phyloP scores from a whole-genome alignment of 164 flowering plant genomes.

The Dillenia suffruticosa region DNA sequence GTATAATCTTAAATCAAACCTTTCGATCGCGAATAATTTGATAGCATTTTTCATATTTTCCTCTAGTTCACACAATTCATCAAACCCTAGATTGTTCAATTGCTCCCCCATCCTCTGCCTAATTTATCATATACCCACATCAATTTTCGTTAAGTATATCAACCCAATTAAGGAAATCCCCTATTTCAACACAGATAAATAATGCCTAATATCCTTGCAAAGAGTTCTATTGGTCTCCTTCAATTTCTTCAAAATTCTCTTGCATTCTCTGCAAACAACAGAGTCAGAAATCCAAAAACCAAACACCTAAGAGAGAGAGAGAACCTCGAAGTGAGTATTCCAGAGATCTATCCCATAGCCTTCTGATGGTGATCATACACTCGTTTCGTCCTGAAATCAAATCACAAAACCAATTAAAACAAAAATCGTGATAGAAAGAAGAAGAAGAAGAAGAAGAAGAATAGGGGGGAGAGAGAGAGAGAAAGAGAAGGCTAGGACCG shows the following conservation, averaged over 20 bases:
- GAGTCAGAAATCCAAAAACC: not conserved
- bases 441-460: not conserved
- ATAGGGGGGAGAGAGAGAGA: conserved; percentile 3
- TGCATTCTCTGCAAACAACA: conserved; percentile 24
- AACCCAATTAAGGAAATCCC: not conserved
- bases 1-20: conserved; percentile 19
- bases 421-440: not conserved
- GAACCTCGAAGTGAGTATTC: conserved; percentile 27
- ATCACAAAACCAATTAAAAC: not conserved
- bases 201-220: conserved; percentile 24
- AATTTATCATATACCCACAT: conserved; percentile 1
- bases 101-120: conserved; percentile 48
- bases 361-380: conserved; percentile 25
- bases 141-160: not conserved
- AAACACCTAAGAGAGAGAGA: not conserved
- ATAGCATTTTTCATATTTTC: conserved; percentile 34
- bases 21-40: conserved; percentile 31
- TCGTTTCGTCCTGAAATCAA: conserved; percentile 20
- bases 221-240: conserved; percentile 25
- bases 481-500: conserved; percentile 40
- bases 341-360: conserved; percentile 19
- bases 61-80: conserved; percentile 42
- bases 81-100: conserved; percentile 27
- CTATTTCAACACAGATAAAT: not conserved
- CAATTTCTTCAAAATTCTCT: conserved; percentile 22